Evolutionary conservation across 2,329 filamentous ascomycete genomes (phyloP).

Genomic region (Fusarium sp.): DNA sequence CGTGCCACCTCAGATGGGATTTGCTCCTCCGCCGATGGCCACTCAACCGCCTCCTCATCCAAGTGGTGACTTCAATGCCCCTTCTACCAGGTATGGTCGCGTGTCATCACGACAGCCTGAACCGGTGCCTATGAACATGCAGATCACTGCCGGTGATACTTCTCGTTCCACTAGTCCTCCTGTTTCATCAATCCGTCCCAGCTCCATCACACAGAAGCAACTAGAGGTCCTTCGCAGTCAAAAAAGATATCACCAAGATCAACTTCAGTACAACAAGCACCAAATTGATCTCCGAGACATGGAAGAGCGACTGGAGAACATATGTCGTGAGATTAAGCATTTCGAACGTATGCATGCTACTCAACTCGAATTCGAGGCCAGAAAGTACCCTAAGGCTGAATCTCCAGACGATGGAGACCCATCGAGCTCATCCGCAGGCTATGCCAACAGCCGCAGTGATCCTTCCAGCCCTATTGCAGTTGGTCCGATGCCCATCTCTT

Average conservation of each 20-base stretch:
- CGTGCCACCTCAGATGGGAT: slow-evolving; percentile 40
- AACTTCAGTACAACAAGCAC: slow-evolving; percentile 72
- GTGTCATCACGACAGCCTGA: slow-evolving; percentile 16
- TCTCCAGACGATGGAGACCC: slow-evolving; percentile 42
- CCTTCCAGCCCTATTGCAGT: slow-evolving; percentile 6
- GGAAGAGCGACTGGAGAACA: slow-evolving; percentile 57
- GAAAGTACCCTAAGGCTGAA: slow-evolving; percentile 57
- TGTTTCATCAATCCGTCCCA: slow-evolving; percentile 70
- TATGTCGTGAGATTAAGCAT: slow-evolving; percentile 62
- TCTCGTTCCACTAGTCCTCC: slow-evolving; percentile 55
- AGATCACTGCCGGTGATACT: neutral
- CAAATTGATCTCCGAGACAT: slow-evolving; percentile 71
- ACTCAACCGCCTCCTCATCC: slow-evolving; percentile 18
- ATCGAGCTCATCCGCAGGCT: slow-evolving; percentile 21
- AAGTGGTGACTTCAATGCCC: slow-evolving; percentile 9
- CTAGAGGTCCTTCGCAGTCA: slow-evolving; percentile 65
- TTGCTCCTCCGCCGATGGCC: slow-evolving; percentile 47
- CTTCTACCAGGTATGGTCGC: slow-evolving; percentile 14
- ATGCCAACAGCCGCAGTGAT: slow-evolving; percentile 13
- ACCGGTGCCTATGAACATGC: slow-evolving; percentile 11
- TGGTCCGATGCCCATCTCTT: slow-evolving; percentile 2
- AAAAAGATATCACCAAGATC: slow-evolving; percentile 69
- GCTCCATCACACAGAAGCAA: slow-evolving; percentile 72
- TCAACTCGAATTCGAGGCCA: slow-evolving; percentile 62
- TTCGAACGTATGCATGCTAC: slow-evolving; percentile 63